These are phyloP conservation scores for Pistacia vera DNA, from an alignment of 345 rosid species.

Conservation along the genomic window DNA sequence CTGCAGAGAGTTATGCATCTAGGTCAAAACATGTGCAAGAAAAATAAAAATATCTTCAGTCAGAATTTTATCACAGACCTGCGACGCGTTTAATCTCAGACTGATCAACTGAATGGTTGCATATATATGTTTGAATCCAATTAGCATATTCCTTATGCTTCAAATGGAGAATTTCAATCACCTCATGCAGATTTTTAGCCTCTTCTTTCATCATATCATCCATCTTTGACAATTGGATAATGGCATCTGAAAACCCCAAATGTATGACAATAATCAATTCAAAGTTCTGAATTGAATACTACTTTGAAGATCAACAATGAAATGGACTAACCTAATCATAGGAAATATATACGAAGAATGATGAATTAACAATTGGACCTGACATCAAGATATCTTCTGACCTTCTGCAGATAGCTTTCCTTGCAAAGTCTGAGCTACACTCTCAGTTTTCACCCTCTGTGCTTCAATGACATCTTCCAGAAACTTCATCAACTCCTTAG, in stretches of 20 bases:
- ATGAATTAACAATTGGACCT: constrained; percentile 22
- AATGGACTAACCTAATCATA: constrained; percentile 21
- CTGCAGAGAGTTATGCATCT: constrained; percentile 12
- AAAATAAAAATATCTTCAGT: neutral
- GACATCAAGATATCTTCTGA: constrained; percentile 38
- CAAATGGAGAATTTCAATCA: constrained; percentile 58
- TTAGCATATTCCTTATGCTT: constrained; percentile 65
- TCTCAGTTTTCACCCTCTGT: constrained; percentile 62
- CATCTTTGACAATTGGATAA: constrained; percentile 58
- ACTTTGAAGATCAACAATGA: constrained; percentile 3
- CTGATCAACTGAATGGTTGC: constrained; percentile 59
- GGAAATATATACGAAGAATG: constrained; percentile 21
- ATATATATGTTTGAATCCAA: constrained; percentile 48
- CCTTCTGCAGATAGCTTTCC: constrained; percentile 65
- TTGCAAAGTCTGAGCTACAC: constrained; percentile 45
- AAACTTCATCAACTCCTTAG: constrained; percentile 65
- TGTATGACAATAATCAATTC: constrained; percentile 13
- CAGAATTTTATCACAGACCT: constrained; percentile 48
- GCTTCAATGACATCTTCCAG: constrained; percentile 64
- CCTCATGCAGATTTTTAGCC: constrained; percentile 59
- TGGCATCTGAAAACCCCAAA: constrained; percentile 48
- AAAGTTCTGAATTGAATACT: constrained; percentile 3
- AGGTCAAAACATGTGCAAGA: neutral
- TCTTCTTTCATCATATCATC: constrained; percentile 87
- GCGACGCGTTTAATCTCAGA: constrained; percentile 71